phyloP scores from a whole-genome alignment of 495 filamentous ascomycete species.

The Chaetomium tenue region DNA sequence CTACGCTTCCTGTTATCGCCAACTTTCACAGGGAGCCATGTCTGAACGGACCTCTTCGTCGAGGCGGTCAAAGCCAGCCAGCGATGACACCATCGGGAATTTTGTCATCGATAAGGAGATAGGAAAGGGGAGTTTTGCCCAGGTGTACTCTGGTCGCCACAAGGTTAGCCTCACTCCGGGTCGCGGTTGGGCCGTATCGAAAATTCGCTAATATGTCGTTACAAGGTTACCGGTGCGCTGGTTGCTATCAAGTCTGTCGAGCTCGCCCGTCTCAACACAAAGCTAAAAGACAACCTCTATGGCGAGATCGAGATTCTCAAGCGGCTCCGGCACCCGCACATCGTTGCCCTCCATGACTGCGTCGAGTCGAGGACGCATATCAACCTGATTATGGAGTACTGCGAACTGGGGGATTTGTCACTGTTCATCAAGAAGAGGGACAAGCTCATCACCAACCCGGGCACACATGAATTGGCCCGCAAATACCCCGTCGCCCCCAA shows the following conservation, averaged over 20 bases:
- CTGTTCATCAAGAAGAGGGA: conserved; percentile 93
- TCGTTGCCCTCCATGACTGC: conserved; percentile 92
- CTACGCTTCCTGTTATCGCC: conserved; percentile 45
- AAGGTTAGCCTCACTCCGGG: conserved; percentile 55
- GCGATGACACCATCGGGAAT: conserved; percentile 68
- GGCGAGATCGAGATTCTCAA: conserved; percentile 93
- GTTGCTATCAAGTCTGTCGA: conserved; percentile 98
- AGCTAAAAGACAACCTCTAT: conserved; percentile 92
- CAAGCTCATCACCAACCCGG: conserved; percentile 68
- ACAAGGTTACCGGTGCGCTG: conserved; percentile 64
- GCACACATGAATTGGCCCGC: conserved; percentile 77
- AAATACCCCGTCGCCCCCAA: conserved; percentile 82
- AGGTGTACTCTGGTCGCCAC: conserved; percentile 82
- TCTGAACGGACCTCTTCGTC: conserved; percentile 41
- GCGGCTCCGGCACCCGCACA: conserved; percentile 89
- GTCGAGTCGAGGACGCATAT: conserved; percentile 82
- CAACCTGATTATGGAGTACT: conserved; percentile 98
- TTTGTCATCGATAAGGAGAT: conserved; percentile 82
- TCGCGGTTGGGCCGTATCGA: neutral
- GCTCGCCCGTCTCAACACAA: conserved; percentile 82
- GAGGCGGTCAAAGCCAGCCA: conserved; percentile 37
- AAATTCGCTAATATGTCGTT: conserved; percentile 49
- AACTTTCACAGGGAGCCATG: conserved; percentile 50
- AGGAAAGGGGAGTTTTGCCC: conserved; percentile 93
- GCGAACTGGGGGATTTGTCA: conserved; percentile 88